phyloP scores from a whole-genome alignment of 2,329 filamentous ascomycete genomes.

The Alternaria atra region DNA sequence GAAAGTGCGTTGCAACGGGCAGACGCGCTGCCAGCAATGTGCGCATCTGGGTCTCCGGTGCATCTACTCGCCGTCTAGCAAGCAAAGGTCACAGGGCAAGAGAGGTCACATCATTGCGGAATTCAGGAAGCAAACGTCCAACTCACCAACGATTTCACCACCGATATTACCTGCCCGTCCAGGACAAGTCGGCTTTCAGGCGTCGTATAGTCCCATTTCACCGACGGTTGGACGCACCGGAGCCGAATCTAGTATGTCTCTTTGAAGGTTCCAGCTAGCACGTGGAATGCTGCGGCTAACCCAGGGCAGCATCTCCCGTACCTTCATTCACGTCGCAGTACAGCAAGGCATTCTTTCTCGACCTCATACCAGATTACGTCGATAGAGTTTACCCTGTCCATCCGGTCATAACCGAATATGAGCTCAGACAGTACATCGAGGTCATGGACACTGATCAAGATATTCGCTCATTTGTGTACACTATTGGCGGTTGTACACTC shows the following conservation, averaged over 20 bases:
- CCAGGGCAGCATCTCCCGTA: constrained; percentile 23
- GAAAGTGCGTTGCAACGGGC: constrained; percentile 60
- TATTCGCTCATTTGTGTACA: constrained; percentile 55
- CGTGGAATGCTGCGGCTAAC: constrained; percentile 15
- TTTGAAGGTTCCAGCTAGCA: neutral
- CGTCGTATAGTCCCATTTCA: constrained; percentile 21
- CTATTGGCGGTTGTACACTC: constrained; percentile 58
- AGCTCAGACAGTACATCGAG: constrained; percentile 49
- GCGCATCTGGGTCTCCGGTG: constrained; percentile 56
- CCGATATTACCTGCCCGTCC: constrained; percentile 38
- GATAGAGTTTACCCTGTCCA: constrained; percentile 59
- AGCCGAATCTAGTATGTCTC: constrained; percentile 30
- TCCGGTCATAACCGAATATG: constrained; percentile 56
- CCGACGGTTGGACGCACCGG: constrained; percentile 26
- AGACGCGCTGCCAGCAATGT: constrained; percentile 54
- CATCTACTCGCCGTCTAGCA: constrained; percentile 53
- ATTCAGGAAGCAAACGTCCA: constrained; percentile 48
- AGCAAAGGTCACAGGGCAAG: constrained; percentile 50
- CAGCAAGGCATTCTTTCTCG: constrained; percentile 50
- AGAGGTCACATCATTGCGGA: constrained; percentile 55
- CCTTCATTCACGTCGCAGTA: constrained; percentile 31
- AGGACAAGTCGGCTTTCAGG: constrained; percentile 14
- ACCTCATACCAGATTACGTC: constrained; percentile 57
- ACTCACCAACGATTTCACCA: constrained; percentile 27
- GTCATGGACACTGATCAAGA: constrained; percentile 53